Evolutionary conservation across 768 basidiomycete genomes (phyloP), one percentile per base, ranked within the genome.

Genomic region (Boletus tomentosulus): DNA sequence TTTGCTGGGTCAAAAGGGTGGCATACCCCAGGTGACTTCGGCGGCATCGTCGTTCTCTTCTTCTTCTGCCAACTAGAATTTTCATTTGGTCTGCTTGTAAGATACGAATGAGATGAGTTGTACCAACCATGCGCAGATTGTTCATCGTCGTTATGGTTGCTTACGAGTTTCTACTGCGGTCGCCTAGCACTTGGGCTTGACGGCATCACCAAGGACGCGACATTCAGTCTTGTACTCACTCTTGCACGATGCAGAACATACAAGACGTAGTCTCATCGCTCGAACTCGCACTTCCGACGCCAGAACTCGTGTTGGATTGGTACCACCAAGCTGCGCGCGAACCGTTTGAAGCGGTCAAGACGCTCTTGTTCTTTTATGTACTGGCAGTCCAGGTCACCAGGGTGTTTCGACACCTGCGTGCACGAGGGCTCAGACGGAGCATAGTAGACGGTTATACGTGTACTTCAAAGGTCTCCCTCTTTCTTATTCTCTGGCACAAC

Each of bases 11-110:
- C 2, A 15, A 10, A 7, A 6, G 19, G 28, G 15, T n/a, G 19
- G 31, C 78, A 57, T 56, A 89, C 90, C 90, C 90, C 89, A 92
- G 34, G 88, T 89, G 46, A 93, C 90, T 67, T 92, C 88, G 22
- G 81, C 80, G 16, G 78, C 76, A 55, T 89, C 85, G 47, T 88
- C 85, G 48, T 72, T 78, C 71, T 92, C 91, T 53, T 92, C 89
- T 62, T 88, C 83, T 53, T 84, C 83, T 61, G 84, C 80, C 60
- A 92, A 74, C 89, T 90, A 64, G 51, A 31, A 8, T 12, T 27
- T 44, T 50, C 54, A 4, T n/a, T 31, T 7, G 27, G 42, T 46
- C 37, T 47, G 39, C 19, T 45, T 24, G 22, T 39, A 38, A 44
- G 13, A n/a, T n/a, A 49, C 8, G 15, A 3, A 31, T 19, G 46